Base-by-base conservation (phyloP, 495 filamentous ascomycete genomes). In the Podospora tetraspora region DNA sequence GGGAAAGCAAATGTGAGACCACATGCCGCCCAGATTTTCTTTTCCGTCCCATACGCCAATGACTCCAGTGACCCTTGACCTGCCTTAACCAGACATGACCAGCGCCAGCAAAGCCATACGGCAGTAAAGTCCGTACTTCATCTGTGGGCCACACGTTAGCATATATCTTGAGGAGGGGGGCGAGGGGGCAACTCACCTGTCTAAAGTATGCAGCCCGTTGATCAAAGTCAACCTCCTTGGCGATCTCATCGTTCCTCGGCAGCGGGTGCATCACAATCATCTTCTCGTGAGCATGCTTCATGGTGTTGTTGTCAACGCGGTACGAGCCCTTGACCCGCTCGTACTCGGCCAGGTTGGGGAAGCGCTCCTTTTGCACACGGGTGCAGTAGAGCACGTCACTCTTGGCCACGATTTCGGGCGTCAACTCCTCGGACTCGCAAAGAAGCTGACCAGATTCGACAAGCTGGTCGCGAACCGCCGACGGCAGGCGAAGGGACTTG, bases 121-220 rank as follows among this genome's bases (percentile, higher is more conserved):
- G 79, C 91, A 95, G 84, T 97, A 98, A 65, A 99, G 88, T 68
- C 95, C 95, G 81, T 98, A 97, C 79, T 89, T 87, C 95, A 99
- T 99, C 96, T 99, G 75, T 13, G 66, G 62, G 0, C 0, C 23
- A 32, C 27, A 21, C 52, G 74, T 84, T 76, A 83, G 82, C 19
- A 52, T 9, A n/a, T 0, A 52, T n/a, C 19, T 83, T 4, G 25
- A 61, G 70, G n/a, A n/a, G 65, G 60, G 32, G 12, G 27, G 29
- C 21, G 24, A 11, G 62, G 63, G 57, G 8, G 27, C 57, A 67
- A 86, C 90, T 84, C 82, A 97, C 95, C 90, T 99, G 95, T 91
- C 95, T 89, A 80, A 98, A 98, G 84, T 99, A 99, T 66, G 96
- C 95, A 37, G 95, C 94, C 75, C 95, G 84, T 79, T 94, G 92